Evolutionary conservation across 768 basidiomycete species (phyloP), one percentile per base, ranked within the genome.

Genomic region (Rhizopogon salebrosus): DNA sequence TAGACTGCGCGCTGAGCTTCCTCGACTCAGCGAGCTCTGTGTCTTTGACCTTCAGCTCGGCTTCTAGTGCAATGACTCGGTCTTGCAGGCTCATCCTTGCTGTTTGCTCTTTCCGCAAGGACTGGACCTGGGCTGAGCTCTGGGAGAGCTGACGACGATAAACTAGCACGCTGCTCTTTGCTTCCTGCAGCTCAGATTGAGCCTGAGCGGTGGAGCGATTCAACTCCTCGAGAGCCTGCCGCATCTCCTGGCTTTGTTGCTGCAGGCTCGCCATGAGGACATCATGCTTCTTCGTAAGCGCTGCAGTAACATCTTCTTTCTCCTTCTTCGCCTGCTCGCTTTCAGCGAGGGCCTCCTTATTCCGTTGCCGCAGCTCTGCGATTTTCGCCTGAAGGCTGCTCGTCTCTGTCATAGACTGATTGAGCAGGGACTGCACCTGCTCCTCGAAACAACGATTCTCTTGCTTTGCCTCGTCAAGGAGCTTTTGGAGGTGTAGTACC

Each of bases 151-250:
- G 49, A 6, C 49, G 53, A 35, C 57, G 54, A 13, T 53, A 60
- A 13, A 23, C 41, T 20, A 63, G 61, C 26, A 68, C 54, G 0
- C 54, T 55, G 39, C 54, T 66, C 38, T 53, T 59, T 18, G 14
- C 49, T 39, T 60, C 61, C 9, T 52, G 53, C 8, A 68, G 38
- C 1, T 70, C 67, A 1, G 58, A 34, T 20, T 63, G 59, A 4
- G 59, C 59, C 31, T 56, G 59, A 13, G 38, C 16, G 16, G 60
- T 58, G 23, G 63, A 63, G 4, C 42, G 38, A 31, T 62, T 61
- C 20, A 65, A 57, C 38, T 65, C 61, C n/a, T 65, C 60, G 39
- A 74, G 55, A 1, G 66, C 51, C 4, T 18, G 29, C 31, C 58
- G 60, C 14, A 54, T 53, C 31, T 59, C 43, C 1, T 64, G 58